Base-by-base conservation (phyloP, 208 protist species). In the Acanthamoeba divionensis region DNA sequence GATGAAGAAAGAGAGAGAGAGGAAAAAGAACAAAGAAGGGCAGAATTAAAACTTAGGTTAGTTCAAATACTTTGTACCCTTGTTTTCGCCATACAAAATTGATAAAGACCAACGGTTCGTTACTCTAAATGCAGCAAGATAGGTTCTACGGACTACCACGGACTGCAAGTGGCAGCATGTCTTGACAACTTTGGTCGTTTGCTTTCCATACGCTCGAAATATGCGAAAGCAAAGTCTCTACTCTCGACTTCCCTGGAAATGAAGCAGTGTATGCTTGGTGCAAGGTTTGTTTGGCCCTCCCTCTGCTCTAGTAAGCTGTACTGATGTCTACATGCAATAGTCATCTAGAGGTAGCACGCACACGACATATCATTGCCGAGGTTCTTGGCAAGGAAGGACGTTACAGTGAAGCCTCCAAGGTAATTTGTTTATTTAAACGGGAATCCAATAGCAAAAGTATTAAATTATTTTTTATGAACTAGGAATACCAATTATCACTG, bases 301-400 rank as follows among this genome's bases (percentile, higher is more conserved):
- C 63, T 24, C 21, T 15, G 21, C 57, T 1, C 57, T 66, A 33
- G 18, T 31, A 31, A 71, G 36, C n/a, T 71, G 29, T 29, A 15
- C 24, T 69, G 33, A 5, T 15, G 62, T 33, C 33, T 10, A 15
- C 36, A 31, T 31, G 57, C 36, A 26, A 15, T 48, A 80, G 44
- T 55, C 69, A 80, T 21, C 41, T 80, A 36, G 69, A 80, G 26
- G 69, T 80, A 10, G 69, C 69, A 8, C 69, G 69, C 9, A 80
- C 69, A 1, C 36, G 69, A 12, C 69, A 80, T 26, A 60, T 41
- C 18, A n/a, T 80, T 41, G 69, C 69, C 69, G 57, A 80, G 47
- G 69, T 80, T n/a, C 24, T 80, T 6, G 69, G 69, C 1, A 24
- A 60, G 4, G 69, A 24, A 26, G 69, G 69, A 10, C 4, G 47